Base-by-base conservation (phyloP, 129 eudicot species). In the Scalesia atractyloides region DNA sequence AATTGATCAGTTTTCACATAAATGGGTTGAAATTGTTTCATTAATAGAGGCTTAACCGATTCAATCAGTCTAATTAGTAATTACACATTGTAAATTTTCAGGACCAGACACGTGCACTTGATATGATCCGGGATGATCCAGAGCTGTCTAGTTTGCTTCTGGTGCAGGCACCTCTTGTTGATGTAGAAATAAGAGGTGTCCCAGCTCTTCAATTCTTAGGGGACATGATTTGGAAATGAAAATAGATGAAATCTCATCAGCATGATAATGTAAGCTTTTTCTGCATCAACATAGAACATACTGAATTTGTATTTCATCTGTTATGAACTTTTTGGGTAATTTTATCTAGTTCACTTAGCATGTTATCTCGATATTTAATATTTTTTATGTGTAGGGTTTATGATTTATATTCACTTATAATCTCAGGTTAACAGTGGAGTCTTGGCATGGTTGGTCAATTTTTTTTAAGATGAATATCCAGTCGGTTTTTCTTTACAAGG, bases 121-220 rank as follows among this genome's bases (percentile, higher is more conserved):
- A 80, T 56, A 79, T 78, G 88, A 85, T 95, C 49, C 68, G 60
- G 57, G 69, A 64, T 59, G 97, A 95, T 72, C 82, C 90, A 26
- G 91, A 90, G 72, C 90, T 95, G 16, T 81, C 96, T 54, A 59
- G 83, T 72, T 85, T 90, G 94, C 74, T 79, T 17, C 74, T 88
- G 76, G 78, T 95, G 15, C 79, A 90, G 73, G 97, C 99, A 37
- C 99, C 99, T 34, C 87, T 95, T 37, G 97, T 95, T 73, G 99
- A 95, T 82, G 87, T 95, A 8, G 99, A 95, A 82, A 90, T 95
- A 66, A 84, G 99, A 79, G 99, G 99, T 41, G 97, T 95, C 44
- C 99, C 99, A 1, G 99, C 99, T 79, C 96, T 95, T 72, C 90
- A 86, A 72, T 95, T 95, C 80, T 75, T 95, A 67, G 99, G 97